Evolutionary conservation across 2,329 filamentous ascomycete genomes (phyloP), one percentile per base, ranked within the genome.

Genomic region (Didymella pinodella): DNA sequence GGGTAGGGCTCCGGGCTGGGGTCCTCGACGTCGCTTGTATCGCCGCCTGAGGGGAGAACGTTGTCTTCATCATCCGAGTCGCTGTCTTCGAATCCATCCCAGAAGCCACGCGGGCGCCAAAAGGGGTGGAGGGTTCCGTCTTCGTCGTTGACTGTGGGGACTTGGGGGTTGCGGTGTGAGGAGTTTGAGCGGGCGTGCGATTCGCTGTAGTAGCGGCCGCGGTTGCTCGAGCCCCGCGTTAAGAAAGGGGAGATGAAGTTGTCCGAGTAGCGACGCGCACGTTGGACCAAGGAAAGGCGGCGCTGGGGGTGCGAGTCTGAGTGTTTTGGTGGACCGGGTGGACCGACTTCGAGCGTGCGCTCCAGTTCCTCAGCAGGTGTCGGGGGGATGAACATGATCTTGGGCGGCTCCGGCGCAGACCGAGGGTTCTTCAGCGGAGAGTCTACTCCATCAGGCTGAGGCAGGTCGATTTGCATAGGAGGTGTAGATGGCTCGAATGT

Each of bases 31-130:
- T 81, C 76, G 38, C 76, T 79, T 0, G 80, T 83, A 57, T 83
- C 81, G 31, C 81, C 81, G 6, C 81, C 81, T 14, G 63, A 63
- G 0, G 81, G 81, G 0, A 83, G 70, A 0, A 69, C 69, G 32
- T 76, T 73, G 18, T 75, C 71, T 18, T 75, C 65, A 4, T 65
- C 74, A 18, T 77, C 73, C 5, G 72, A 73, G 8, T 80, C 76
- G 25, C 70, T 77, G 54, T 78, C 76, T n/a, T 74, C 72, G 50
- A 78, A 85, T 38, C 84, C 84, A 38, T 87, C 85, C 85, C 85
- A 88, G 73, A 88, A 88, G n/a, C 82, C 82, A 36, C 83, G 82
- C 1, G 86, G 86, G 22, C 83, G 81, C 87, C 87, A 89, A 69
- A 88, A 86, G 1, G 86, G 85, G 63, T 87, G 83, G 6, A 87